Base-by-base conservation (phyloP, 2,329 filamentous ascomycete species). In the Allantophomopsis cytisporea region DNA sequence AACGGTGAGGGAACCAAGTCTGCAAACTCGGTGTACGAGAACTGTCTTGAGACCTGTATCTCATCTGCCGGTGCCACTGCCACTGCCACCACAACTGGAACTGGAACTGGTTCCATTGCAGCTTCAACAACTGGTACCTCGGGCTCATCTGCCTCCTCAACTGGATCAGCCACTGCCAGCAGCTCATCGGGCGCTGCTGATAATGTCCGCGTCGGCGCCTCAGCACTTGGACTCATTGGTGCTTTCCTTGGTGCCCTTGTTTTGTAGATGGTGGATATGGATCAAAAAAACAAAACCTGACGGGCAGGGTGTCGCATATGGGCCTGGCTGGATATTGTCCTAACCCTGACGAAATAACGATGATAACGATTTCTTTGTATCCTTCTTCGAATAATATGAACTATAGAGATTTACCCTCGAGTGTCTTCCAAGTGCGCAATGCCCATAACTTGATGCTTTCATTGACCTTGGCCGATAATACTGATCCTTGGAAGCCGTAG, bases 401-500 rank as follows among this genome's bases (percentile, higher is more conserved):
- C 11, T 10, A 28, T 12, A 28, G 11, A 12, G 18, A 20, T 20
- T 28, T 10, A 28, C 23, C 23, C 23, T 28, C 5, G 8, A 12
- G 5, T 28, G 7, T 5, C 8, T 12, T 12, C 23, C 23, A 10
- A 28, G 23, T 28, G 23, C 10, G 11, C 23, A 20, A 28, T 28
- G 23, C 23, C 23, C 10, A 10, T 28, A 12, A 28, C 10, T 28
- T 10, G 23, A 10, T 28, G 23, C 23, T 28, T 3, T 28, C 10
- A 28, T 28, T 28, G 23, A 8, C 23, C 23, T 28, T 28, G 4
- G 11, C 10, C 16, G 39, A 57, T 53, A 37, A 56, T 43, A 44
- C 72, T 78, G 45, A 80, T 61, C 76, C 76, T 80, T 2, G 75
- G 72, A 17, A 96, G 63, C 7, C 84, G 83, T 16, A 96, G 68